These are phyloP conservation scores for Carnegiea gigantea DNA, from an alignment of 179 eudicot species.

Conservation along the genomic window DNA sequence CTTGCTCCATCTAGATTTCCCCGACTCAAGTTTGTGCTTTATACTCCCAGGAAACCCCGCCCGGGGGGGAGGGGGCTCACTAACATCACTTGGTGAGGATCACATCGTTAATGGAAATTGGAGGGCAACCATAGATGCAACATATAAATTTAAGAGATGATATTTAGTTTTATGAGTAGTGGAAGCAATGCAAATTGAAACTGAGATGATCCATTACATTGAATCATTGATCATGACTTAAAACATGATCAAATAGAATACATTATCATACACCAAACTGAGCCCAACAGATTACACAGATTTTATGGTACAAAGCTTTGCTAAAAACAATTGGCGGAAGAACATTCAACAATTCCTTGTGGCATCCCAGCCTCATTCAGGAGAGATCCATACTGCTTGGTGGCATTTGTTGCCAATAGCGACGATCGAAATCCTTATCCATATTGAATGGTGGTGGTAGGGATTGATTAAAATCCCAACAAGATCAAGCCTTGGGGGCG, in stretches of 20 bases:
- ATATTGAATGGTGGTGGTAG: not conserved
- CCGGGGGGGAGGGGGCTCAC: too few relatives aligned
- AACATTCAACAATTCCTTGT: not conserved
- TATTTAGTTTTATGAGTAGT: not conserved
- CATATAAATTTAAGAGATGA: not conserved
- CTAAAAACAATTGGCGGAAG: not conserved
- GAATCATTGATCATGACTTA: not conserved
- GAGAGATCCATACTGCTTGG: not conserved
- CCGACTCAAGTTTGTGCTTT: too few relatives aligned
- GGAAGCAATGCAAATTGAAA: not conserved
- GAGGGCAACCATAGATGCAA: too few relatives aligned
- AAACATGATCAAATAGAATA: not conserved
- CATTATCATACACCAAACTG: not conserved
- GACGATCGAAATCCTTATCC: not conserved
- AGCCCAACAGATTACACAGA: not conserved
- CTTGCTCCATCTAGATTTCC: too few relatives aligned
- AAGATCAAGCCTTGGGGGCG: constrained; percentile 28
- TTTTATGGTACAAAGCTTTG: not conserved
- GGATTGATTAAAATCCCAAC: not conserved
- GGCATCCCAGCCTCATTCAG: not conserved
- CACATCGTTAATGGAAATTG: too few relatives aligned
- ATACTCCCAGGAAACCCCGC: too few relatives aligned
- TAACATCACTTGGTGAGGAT: too few relatives aligned
- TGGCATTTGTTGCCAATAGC: too few relatives aligned
- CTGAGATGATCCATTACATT: not conserved